Evolutionary conservation across 306 rosid genomes (phyloP).

Genomic region (Parietaria judaica): DNA sequence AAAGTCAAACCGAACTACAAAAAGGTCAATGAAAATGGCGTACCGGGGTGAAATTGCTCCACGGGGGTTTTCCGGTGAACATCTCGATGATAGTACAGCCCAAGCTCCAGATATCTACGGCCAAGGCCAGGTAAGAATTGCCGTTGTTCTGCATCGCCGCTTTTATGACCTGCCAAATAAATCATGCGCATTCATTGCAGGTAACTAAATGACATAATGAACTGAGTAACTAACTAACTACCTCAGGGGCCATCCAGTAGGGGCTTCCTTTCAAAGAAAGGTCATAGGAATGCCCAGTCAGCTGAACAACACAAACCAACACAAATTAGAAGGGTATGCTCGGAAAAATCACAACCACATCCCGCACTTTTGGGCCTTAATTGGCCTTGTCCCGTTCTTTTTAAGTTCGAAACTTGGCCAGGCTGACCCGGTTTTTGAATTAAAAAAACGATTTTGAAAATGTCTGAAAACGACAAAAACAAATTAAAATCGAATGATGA

Average conservation of each 20-base stretch:
- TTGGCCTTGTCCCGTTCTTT: too few relatives aligned
- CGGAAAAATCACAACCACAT: too few relatives aligned
- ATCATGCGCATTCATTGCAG: constrained; percentile 1
- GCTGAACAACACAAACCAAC: constrained; percentile 36
- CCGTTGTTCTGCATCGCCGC: constrained; percentile 64
- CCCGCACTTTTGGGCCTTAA: too few relatives aligned
- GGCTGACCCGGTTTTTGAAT: not conserved
- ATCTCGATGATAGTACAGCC: constrained; percentile 92
- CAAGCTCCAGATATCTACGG: constrained; percentile 94
- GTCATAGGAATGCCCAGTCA: constrained; percentile 56
- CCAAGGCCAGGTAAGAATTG: constrained; percentile 63
- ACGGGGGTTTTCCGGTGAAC: constrained; percentile 91
- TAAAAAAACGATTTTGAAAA: too few relatives aligned
- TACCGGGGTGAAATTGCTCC: constrained; percentile 81
- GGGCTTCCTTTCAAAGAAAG: constrained; percentile 97
- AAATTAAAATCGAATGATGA: too few relatives aligned
- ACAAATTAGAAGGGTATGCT: not conserved
- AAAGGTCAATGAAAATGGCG: constrained; percentile 11
- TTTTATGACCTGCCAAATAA: constrained; percentile 60
- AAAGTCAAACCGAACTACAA: not conserved
- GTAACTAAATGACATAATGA: constrained; percentile 8
- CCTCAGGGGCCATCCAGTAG: constrained; percentile 99
- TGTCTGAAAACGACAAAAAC: too few relatives aligned
- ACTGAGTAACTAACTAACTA: constrained; percentile 19
- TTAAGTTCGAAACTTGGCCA: too few relatives aligned